Percentiles rank a stretch among this genome's conserved stretches.
These are phyloP conservation scores for Rhynchosporium graminicola DNA, from an alignment of 2,329 filamentous ascomycete species.

Conservation along the genomic window DNA sequence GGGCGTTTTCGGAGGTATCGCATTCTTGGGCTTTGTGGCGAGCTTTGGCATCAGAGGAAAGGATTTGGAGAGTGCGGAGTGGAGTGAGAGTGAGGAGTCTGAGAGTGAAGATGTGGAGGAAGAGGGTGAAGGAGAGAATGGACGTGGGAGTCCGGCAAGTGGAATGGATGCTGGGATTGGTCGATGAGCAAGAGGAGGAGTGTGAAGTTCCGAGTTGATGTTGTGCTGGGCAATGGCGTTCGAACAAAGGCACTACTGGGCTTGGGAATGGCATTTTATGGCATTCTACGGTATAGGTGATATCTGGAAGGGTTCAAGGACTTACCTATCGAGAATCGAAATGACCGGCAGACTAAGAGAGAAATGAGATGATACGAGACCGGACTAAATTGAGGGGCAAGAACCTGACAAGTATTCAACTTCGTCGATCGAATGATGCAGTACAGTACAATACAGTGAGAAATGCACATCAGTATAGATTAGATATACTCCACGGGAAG, in stretches of 20 bases:
- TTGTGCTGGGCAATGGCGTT: background rate
- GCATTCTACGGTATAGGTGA: background rate
- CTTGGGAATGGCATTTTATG: background rate
- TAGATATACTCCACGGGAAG: background rate
- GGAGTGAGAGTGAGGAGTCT: constrained; percentile 32
- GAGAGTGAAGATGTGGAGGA: constrained; percentile 52
- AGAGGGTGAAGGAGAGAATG: constrained; percentile 44
- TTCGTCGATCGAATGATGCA: background rate
- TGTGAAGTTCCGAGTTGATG: background rate
- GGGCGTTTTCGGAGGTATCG: constrained; percentile 81
- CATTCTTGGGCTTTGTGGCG: constrained; percentile 76
- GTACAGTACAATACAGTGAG: background rate
- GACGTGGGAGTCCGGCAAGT: constrained; percentile 31
- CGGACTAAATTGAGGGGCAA: no score
- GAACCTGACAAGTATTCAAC: no score
- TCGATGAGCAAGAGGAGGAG: background rate
- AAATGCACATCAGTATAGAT: background rate
- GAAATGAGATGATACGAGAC: background rate
- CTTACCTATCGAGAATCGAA: no score
- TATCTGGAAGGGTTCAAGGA: background rate
- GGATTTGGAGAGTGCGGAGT: constrained; percentile 60
- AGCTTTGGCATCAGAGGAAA: constrained; percentile 75
- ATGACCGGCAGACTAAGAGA: background rate
- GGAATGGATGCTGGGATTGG: constrained; percentile 25
- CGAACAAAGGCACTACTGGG: background rate